These are phyloP conservation scores for Geotrichum fermentans DNA, from an alignment of 1,139 yeast species.

Conservation along the genomic window DNA sequence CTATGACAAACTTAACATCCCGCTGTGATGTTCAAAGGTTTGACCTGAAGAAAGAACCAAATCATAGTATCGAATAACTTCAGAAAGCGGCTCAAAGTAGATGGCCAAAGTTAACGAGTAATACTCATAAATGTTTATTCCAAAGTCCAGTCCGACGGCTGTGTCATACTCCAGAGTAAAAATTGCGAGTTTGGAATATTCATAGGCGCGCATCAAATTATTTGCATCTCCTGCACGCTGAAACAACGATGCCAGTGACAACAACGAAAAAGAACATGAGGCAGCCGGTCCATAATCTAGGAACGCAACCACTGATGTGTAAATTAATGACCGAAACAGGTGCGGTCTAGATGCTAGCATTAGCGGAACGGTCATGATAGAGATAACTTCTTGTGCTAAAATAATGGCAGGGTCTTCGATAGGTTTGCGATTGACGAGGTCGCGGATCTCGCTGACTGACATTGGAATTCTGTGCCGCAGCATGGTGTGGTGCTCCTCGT, in stretches of 20 bases:
- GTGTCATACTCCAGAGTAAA: conserved; percentile 40
- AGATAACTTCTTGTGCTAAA: conserved; percentile 44
- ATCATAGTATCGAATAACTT: conserved; percentile 37
- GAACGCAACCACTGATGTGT: conserved; percentile 34
- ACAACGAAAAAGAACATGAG: conserved; percentile 34
- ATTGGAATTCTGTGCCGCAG: conserved; percentile 41
- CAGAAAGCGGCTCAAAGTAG: conserved; percentile 44
- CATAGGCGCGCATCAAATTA: conserved; percentile 42
- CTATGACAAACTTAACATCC: conserved; percentile 31
- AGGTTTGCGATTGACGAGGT: conserved; percentile 32
- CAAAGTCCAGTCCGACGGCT: conserved; percentile 40
- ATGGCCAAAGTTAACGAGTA: conserved; percentile 46
- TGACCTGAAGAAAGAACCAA: conserved; percentile 32
- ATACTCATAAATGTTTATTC: conserved; percentile 44
- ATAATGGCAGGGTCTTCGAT: conserved; percentile 36
- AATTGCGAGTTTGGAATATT: conserved; percentile 43
- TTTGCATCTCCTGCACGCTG: conserved; percentile 35
- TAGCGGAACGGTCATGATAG: conserved; percentile 41
- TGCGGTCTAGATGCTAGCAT: conserved; percentile 27
- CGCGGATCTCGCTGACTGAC: conserved; percentile 44
- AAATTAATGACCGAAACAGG: conserved; percentile 31
- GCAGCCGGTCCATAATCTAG: conserved; percentile 37
- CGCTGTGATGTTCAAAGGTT: conserved; percentile 31
- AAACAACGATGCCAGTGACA: conserved; percentile 36
- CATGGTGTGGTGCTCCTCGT: conserved; percentile 30